These are phyloP conservation scores for Iberis pinnata DNA, from an alignment of 345 rosid genomes.

Conservation along the genomic window DNA sequence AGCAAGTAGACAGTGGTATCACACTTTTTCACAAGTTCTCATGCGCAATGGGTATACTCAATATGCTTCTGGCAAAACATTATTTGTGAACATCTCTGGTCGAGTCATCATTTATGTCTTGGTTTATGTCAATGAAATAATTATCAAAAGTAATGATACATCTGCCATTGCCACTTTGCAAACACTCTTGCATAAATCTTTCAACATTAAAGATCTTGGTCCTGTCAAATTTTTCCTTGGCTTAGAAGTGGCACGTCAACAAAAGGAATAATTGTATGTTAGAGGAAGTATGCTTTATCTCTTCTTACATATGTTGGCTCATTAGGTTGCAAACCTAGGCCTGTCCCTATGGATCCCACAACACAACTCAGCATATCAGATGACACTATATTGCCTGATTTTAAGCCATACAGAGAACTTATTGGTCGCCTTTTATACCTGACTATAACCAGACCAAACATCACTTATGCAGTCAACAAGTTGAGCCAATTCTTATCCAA, in stretches of 20 bases:
- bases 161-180: not conserved
- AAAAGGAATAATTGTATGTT: no score
- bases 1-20: not conserved
- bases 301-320: no score
- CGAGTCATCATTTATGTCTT: not conserved
- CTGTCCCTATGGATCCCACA: no score
- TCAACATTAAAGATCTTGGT: not conserved
- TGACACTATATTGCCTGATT: no score
- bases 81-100: not conserved
- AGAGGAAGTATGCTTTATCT: no score
- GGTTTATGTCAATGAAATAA: not conserved
- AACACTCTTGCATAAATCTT: not conserved
- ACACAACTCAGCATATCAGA: no score
- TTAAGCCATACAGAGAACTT: no score
- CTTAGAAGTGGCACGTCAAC: no score
- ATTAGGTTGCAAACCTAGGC: no score
- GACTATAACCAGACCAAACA: not conserved
- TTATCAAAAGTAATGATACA: no score
- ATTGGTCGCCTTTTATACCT: not conserved
- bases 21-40: not conserved
- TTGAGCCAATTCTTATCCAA: not conserved
- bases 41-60: not conserved
- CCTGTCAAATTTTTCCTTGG: no score
- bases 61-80: not conserved
- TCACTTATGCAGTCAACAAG: not conserved